Conservation (phyloP, 179 eudicot genomes). For the Vitellaria paradoxa region DNA sequence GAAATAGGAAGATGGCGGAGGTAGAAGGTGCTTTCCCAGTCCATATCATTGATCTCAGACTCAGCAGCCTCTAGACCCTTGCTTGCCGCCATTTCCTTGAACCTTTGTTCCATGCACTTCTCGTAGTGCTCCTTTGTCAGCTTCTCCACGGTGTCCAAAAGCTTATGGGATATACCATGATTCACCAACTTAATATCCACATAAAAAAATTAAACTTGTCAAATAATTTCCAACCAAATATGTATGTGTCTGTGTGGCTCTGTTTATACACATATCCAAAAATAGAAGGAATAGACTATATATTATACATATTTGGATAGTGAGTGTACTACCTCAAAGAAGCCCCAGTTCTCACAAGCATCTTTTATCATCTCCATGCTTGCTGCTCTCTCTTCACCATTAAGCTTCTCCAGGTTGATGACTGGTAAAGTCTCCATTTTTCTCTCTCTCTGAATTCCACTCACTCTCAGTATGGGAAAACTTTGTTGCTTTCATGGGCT, state of each 20-base stretch:
- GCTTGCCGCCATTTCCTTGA: slow-evolving; percentile 45
- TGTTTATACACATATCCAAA: not conserved
- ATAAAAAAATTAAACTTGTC: not conserved
- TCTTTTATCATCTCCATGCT: slow-evolving; percentile 50
- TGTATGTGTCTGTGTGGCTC: too few species aligned
- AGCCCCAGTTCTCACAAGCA: slow-evolving; percentile 83
- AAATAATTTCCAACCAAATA: too few species aligned
- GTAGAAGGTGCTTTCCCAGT: slow-evolving; percentile 43
- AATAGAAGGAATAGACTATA: not conserved
- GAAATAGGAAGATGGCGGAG: slow-evolving; percentile 37
- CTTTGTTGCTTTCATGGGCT: not conserved
- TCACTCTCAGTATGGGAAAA: not conserved
- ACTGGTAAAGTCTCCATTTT: slow-evolving; percentile 60
- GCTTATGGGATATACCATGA: slow-evolving; percentile 54
- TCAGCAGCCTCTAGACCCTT: slow-evolving; percentile 54
- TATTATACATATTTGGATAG: too few species aligned
- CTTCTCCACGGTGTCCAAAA: slow-evolving; percentile 73
- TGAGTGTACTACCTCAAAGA: slow-evolving; percentile 54
- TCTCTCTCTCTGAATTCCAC: slow-evolving; percentile 14
- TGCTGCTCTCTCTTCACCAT: slow-evolving; percentile 47
- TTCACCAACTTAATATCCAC: slow-evolving; percentile 43
- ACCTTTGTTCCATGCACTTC: slow-evolving; percentile 62
- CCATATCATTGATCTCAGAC: slow-evolving; percentile 40
- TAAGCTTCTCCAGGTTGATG: slow-evolving; percentile 61
- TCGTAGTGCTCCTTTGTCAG: slow-evolving; percentile 65